Evolutionary conservation across 306 rosid genomes (phyloP).

Genomic region (Pachyrhizus erosus): DNA sequence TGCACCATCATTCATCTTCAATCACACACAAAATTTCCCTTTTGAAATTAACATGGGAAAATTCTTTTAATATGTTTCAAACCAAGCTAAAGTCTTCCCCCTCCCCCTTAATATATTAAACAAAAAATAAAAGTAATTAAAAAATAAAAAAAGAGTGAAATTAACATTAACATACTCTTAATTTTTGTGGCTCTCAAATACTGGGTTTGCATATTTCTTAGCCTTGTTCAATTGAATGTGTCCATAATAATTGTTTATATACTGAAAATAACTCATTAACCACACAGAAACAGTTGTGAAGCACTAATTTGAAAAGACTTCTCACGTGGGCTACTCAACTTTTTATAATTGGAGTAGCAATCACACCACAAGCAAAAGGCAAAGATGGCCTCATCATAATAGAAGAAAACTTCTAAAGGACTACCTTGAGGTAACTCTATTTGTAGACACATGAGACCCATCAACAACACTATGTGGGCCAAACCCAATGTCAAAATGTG

Average conservation of each 20-base stretch:
- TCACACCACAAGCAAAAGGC: slow-evolving; percentile 20
- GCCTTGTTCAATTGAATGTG: neutral
- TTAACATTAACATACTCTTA: neutral
- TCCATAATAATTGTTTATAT: neutral
- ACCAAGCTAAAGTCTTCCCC: neutral
- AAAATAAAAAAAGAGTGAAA: neutral
- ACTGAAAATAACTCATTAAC: slow-evolving; percentile 50
- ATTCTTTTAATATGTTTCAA: no score
- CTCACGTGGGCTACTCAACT: slow-evolving; percentile 42
- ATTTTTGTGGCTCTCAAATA: neutral
- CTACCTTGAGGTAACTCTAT: slow-evolving; percentile 16
- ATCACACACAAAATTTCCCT: no score
- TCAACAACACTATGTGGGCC: slow-evolving; percentile 30
- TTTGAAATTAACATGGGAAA: no score
- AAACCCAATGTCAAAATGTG: neutral
- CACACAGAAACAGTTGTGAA: slow-evolving; percentile 50
- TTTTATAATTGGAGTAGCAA: slow-evolving; percentile 10
- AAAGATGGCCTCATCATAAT: slow-evolving; percentile 36
- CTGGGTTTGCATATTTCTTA: neutral
- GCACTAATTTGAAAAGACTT: slow-evolving; percentile 47
- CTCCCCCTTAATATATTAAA: no score
- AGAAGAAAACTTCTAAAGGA: slow-evolving; percentile 37
- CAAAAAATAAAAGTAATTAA: no score
- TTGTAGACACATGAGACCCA: neutral
- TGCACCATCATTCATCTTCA: no score